A percentile compares a stretch with the other conserved stretches of the same genome.
These are phyloP conservation scores for Dactylella cylindrospora DNA, from an alignment of 2,329 filamentous ascomycete species.

Conservation along the genomic window DNA sequence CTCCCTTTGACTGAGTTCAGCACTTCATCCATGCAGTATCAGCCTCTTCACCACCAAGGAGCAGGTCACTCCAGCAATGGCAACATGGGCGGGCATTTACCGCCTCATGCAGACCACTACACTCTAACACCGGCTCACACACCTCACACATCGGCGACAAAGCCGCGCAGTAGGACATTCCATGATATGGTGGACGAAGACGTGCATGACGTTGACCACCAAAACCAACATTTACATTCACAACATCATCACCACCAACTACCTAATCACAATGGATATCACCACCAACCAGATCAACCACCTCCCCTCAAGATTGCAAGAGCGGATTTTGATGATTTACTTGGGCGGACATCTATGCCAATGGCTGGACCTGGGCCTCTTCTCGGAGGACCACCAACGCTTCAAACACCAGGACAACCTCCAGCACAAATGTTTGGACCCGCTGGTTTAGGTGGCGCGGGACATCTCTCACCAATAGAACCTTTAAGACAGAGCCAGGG, in stretches of 20 bases:
- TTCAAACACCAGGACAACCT: conserved; percentile 50
- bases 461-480: conserved; percentile 38
- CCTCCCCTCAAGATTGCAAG: conserved; percentile 64
- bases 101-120: conserved; percentile 40
- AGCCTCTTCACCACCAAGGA: conserved; percentile 40
- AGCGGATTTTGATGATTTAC: conserved; percentile 46
- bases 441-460: conserved; percentile 33
- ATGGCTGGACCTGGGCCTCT: conserved; percentile 43
- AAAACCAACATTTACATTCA: conserved; percentile 33
- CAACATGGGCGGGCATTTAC: conserved; percentile 36
- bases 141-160: conserved; percentile 38
- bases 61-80: conserved; percentile 37
- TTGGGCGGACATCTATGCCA: conserved; percentile 44
- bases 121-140: conserved; percentile 39
- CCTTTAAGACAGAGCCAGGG: conserved; percentile 42
- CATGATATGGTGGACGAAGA: conserved; percentile 47
- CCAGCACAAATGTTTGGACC: conserved; percentile 41
- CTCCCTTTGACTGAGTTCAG: conserved; percentile 40
- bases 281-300: conserved; percentile 75
- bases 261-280: conserved; percentile 67
- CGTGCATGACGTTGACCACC: conserved; percentile 48
- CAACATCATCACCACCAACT: conserved; percentile 48
- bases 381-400: conserved; percentile 53
- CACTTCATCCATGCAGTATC: conserved; percentile 41
- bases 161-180: conserved; percentile 39